These are phyloP conservation scores for Agrocybe praecox DNA, from an alignment of 768 basidiomycete genomes.

Conservation along the genomic window DNA sequence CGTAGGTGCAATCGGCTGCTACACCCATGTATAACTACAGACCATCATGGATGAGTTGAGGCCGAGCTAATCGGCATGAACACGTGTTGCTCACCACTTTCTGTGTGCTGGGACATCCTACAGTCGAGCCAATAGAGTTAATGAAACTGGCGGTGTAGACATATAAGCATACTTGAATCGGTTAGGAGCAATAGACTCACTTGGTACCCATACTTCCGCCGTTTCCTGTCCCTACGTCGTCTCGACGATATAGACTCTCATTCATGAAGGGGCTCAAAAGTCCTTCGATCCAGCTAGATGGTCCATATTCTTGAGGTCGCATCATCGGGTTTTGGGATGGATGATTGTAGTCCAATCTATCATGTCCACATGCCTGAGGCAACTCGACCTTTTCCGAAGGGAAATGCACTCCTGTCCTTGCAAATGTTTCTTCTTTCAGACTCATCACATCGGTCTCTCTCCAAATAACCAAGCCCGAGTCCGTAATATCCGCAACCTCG, in stretches of 20 bases:
- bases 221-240: constrained; percentile 58
- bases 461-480: constrained; percentile 69
- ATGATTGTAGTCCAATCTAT: constrained; percentile 69
- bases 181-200: constrained; percentile 36
- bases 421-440: constrained; percentile 46
- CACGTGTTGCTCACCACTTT: constrained; percentile 53
- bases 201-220: constrained; percentile 49
- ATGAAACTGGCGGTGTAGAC: constrained; percentile 55
- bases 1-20: constrained; percentile 86
- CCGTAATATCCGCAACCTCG: constrained; percentile 41
- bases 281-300: constrained; percentile 41
- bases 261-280: constrained; percentile 39
- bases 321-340: constrained; percentile 55
- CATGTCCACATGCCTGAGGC: constrained; percentile 67
- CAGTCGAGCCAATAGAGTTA: constrained; percentile 63
- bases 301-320: constrained; percentile 20
- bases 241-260: constrained; percentile 42
- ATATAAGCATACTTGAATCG: neutral
- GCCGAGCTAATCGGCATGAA: constrained; percentile 4
- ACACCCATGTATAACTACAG: constrained; percentile 77
- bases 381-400: constrained; percentile 17
- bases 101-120: constrained; percentile 74
- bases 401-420: constrained; percentile 24
- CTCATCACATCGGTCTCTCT: constrained; percentile 71
- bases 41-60: neutral